A percentile compares a stretch with the other conserved stretches of the same genome.
Evolutionary conservation across 768 basidiomycete species (phyloP).

Genomic region (Rhizopogon roseolus): DNA sequence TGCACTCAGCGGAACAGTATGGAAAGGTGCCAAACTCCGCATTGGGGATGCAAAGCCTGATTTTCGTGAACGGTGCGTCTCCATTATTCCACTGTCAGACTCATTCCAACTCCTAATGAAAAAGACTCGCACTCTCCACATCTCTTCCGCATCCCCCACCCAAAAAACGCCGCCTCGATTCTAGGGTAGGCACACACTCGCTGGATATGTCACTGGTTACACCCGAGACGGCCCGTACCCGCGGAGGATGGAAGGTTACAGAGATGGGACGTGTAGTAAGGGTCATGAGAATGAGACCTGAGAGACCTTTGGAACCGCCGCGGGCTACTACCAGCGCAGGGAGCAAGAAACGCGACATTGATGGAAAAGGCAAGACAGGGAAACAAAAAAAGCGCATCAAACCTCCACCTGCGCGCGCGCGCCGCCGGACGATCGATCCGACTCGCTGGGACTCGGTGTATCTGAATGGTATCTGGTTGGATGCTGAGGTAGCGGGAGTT

Average conservation of each 20-base stretch:
- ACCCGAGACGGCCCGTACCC: slow-evolving; percentile 45
- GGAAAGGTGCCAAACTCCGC: slow-evolving; percentile 84
- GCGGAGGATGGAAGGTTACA: slow-evolving; percentile 67
- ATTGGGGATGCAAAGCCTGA: slow-evolving; percentile 83
- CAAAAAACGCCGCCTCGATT: slow-evolving; percentile 37
- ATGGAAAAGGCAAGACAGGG: slow-evolving; percentile 17
- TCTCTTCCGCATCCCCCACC: slow-evolving; percentile 24
- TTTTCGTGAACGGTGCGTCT: slow-evolving; percentile 52
- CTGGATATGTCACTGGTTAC: slow-evolving; percentile 64
- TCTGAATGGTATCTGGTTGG: slow-evolving; percentile 66
- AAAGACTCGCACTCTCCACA: slow-evolving; percentile 12
- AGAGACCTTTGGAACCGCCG: slow-evolving; percentile 43
- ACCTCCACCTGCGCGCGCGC: slow-evolving; percentile 53
- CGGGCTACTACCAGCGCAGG: slow-evolving; percentile 1
- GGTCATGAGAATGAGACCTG: slow-evolving; percentile 69
- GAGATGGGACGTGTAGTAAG: slow-evolving; percentile 59
- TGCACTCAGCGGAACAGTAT: slow-evolving; percentile 72
- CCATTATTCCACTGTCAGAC: slow-evolving; percentile 4
- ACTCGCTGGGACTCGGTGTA: slow-evolving; percentile 66
- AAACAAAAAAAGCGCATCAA: slow-evolving; percentile 43
- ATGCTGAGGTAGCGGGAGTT: slow-evolving; percentile 19
- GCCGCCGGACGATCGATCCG: slow-evolving; percentile 67
- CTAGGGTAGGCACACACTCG: slow-evolving; percentile 40
- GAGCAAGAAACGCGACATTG: slow-evolving; percentile 7
- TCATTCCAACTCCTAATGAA: not conserved